A percentile compares a stretch with the other conserved stretches of the same genome.
Evolutionary conservation across 116 monocot species (phyloP).

Genomic region (Posidonia oceanica): DNA sequence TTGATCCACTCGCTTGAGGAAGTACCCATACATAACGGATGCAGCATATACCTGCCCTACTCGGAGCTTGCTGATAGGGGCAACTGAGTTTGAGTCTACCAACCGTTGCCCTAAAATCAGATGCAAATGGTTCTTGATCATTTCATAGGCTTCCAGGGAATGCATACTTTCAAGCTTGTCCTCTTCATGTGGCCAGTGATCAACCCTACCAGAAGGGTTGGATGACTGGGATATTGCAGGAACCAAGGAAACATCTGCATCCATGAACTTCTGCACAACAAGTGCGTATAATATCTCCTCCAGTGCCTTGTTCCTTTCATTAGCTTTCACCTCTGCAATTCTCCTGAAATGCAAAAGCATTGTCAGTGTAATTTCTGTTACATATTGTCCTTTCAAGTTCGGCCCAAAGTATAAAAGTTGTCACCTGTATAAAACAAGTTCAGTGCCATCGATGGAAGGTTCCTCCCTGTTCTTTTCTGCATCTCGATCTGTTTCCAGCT

Average conservation of each 20-base stretch:
- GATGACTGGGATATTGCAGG: constrained; percentile 37
- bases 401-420: background rate
- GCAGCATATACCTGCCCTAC: constrained; percentile 84
- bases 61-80: constrained; percentile 57
- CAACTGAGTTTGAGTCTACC: constrained; percentile 28
- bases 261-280: constrained; percentile 86
- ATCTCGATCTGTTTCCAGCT: constrained; percentile 61
- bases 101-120: constrained; percentile 51
- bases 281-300: constrained; percentile 86
- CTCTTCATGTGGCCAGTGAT: constrained; percentile 36
- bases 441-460: constrained; percentile 36
- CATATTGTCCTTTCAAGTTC: background rate
- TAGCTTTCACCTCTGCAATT: constrained; percentile 84
- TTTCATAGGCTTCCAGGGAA: constrained; percentile 70
- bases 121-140: constrained; percentile 71
- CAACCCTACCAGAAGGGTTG: constrained; percentile 28
- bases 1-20: constrained; percentile 82
- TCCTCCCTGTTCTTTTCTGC: constrained; percentile 42
- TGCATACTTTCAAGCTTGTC: constrained; percentile 57
- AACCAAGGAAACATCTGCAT: constrained; percentile 55
- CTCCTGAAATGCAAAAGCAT: constrained; percentile 31
- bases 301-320: constrained; percentile 61
- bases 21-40: constrained; percentile 91
- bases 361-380: background rate
- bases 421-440: constrained; percentile 67